These are phyloP conservation scores for Zymoseptoria ardabiliae DNA, from an alignment of 2,329 filamentous ascomycete genomes.

Conservation along the genomic window DNA sequence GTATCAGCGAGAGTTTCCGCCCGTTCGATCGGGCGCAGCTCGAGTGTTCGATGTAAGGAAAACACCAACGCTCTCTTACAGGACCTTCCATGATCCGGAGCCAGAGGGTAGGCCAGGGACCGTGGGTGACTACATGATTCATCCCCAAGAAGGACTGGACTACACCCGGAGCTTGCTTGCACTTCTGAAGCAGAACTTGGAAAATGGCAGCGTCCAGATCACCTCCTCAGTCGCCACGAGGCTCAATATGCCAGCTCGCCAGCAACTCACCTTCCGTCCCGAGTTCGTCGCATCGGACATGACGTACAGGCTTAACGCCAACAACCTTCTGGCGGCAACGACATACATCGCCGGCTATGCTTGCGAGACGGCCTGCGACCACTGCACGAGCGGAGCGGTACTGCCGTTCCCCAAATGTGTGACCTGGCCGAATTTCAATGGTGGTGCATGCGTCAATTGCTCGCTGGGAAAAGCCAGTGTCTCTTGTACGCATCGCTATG, in stretches of 20 bases:
- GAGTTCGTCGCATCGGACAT: not conserved
- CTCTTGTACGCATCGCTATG: not conserved
- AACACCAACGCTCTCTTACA: not conserved
- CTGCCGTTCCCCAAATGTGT: not conserved
- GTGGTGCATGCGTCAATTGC: not conserved
- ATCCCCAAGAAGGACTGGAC: not conserved
- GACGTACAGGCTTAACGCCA: not conserved
- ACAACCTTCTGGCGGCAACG: not conserved
- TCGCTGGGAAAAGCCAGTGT: not conserved
- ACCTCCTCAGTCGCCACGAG: not conserved
- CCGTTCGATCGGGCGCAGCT: not conserved
- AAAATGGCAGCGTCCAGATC: not conserved
- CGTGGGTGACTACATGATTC: not conserved
- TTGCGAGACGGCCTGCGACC: not conserved
- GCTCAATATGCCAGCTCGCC: not conserved
- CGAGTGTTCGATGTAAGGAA: not conserved
- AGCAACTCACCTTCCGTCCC: not conserved
- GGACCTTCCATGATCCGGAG: not conserved
- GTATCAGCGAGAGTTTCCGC: not conserved
- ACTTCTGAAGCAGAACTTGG: not conserved
- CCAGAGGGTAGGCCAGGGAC: not conserved
- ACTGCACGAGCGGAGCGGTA: not conserved
- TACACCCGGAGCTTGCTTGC: not conserved
- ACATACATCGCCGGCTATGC: not conserved
- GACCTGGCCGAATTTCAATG: not conserved